Evolutionary conservation across 2,329 filamentous ascomycete species (phyloP), one percentile per base, ranked within the genome.

Genomic region (Epichloe sylvatica): DNA sequence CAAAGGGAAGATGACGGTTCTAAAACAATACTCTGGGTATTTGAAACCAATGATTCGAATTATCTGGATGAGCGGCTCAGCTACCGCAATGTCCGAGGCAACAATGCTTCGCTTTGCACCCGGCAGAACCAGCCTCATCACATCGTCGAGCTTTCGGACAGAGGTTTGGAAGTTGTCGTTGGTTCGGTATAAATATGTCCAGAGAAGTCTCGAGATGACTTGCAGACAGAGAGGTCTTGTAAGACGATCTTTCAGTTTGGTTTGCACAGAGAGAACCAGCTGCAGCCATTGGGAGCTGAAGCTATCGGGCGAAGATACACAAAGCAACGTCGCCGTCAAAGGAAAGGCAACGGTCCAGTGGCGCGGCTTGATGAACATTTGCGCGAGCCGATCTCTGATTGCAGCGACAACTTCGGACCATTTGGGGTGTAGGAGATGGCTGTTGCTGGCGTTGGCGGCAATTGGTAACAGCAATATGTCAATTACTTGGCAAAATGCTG

Each of bases 1-100:
- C 37, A 98, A 70, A 3, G 91, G 92, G 58, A 96, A 97, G n/a
- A 98, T 87, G 55, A 97, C 85, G 44, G 75, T 86, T 56, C 83
- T 80, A 66, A 97, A 95, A 66, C 91, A 97, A 55, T 94, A 84
- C 59, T 98, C 92, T 48, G 91, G 90, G 57, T 94, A 81, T 61
- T 87, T 94, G 70, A 85, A 96, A 2, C 91, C 94, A 60, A 98
- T 89, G 60, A 96, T 89, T 35, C 94, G 81, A 53, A 97, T 90
- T 33, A 97, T 81, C 59, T 97, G 90, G 50, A 97, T 91, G 55
- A 97, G 70, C 1, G 92, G 91, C 45, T 96, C 90, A 2, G 86
- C 83, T 52, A 94, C 83, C n/a, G 81, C 76, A 0, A 82, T 77
- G 53, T 98, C 92, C 2, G 86, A 87, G 0, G 86, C 88, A 23